Evolutionary conservation across 2,329 filamentous ascomycete genomes (phyloP).

Genomic region (Xylariaceae sp.): DNA sequence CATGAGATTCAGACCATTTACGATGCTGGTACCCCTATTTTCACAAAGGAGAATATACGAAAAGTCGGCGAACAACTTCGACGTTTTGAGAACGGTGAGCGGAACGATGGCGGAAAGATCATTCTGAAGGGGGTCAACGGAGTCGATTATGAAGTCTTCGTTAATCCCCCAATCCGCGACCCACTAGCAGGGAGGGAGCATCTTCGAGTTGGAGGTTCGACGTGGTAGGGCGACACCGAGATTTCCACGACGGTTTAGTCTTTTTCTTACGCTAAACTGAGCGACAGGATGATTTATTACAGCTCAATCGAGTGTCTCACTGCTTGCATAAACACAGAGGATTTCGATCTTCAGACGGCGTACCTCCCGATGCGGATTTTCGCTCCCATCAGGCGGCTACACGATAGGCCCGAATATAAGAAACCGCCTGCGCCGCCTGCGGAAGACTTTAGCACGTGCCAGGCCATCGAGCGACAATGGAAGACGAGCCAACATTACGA

Average conservation of each 20-base stretch:
- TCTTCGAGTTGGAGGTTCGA: constrained; percentile 3
- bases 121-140: constrained; percentile 7
- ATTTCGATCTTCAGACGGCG: constrained; percentile 10
- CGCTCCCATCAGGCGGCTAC: constrained; percentile 8
- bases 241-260: no score
- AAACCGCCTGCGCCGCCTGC: constrained; percentile 12
- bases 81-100: constrained; percentile 4
- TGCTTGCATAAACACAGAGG: background rate
- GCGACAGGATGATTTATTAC: constrained; percentile 18
- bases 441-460: constrained; percentile 14
- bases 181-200: background rate
- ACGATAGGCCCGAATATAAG: constrained; percentile 1
- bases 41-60: constrained; percentile 19
- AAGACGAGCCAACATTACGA: constrained; percentile 21
- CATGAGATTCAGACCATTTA: constrained; percentile 19
- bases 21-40: constrained; percentile 21
- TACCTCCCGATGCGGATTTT: constrained; percentile 26
- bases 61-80: constrained; percentile 17
- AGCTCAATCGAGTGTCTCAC: constrained; percentile 16
- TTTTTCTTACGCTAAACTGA: constrained; percentile 2
- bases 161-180: no score
- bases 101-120: constrained; percentile 1
- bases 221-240: constrained; percentile 20
- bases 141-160: constrained; percentile 5
- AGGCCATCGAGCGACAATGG: constrained; percentile 15